Conservation (phyloP, 257 asterid species). For the Ocimum tenuiflorum region DNA sequence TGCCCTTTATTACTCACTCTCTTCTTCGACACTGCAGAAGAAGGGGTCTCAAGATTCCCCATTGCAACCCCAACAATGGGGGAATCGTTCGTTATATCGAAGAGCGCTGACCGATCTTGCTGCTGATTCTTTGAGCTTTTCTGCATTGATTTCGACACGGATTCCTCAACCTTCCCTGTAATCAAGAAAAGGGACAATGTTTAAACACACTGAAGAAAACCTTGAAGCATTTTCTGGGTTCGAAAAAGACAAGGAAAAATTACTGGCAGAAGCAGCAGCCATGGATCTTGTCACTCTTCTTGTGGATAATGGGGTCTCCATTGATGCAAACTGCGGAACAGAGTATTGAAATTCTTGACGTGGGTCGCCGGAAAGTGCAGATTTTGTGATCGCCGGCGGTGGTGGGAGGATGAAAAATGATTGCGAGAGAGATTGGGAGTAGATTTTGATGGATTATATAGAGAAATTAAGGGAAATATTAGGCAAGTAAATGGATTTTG, state of each 20-base stretch:
- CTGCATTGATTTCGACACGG: constrained; percentile 33
- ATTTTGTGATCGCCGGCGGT: background rate
- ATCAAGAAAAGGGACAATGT: background rate
- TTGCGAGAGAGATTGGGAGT: constrained; percentile 1
- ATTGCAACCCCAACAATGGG: constrained; percentile 88
- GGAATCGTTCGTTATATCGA: constrained; percentile 88
- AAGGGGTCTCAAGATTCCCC: constrained; percentile 66
- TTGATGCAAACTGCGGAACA: constrained; percentile 11
- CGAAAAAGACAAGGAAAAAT: background rate
- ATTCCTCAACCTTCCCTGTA: constrained; percentile 52
- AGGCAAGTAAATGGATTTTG: background rate
- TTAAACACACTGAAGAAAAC: background rate
- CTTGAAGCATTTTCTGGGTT: background rate
- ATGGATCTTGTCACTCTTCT: constrained; percentile 71
- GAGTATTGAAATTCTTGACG: background rate
- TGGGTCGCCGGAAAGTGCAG: background rate
- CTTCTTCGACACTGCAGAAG: constrained; percentile 65
- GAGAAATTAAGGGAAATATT: constrained; percentile 1
- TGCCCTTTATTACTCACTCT: constrained; percentile 20
- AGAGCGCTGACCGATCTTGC: constrained; percentile 60
- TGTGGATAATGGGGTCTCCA: constrained; percentile 82
- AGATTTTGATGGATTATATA: constrained; percentile 31
- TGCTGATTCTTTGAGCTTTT: constrained; percentile 30
- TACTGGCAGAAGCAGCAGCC: constrained; percentile 41
- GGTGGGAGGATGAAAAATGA: background rate